Evolutionary conservation across 1,139 yeast genomes (phyloP).

Genomic region (Kluyveromyces marxianus): DNA sequence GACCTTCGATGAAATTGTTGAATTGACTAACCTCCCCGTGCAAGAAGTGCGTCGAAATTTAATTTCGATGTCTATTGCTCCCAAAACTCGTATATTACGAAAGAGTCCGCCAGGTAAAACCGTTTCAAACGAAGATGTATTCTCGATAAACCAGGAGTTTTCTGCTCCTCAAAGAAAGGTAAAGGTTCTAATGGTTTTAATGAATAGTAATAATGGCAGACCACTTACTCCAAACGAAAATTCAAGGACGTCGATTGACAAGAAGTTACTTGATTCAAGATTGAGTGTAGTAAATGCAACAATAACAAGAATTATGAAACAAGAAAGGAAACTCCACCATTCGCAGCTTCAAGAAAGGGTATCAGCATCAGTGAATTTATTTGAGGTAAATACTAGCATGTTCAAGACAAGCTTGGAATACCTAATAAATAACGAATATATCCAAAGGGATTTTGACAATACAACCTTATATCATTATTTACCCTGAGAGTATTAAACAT

Average conservation of each 20-base stretch:
- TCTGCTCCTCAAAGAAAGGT: constrained; percentile 65
- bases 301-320: constrained; percentile 80
- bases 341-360: constrained; percentile 62
- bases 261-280: constrained; percentile 14
- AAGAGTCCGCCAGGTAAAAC: constrained; percentile 74
- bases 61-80: constrained; percentile 80
- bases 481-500: constrained; percentile 35
- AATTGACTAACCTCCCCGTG: constrained; percentile 65
- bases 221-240: constrained; percentile 17
- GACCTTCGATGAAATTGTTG: constrained; percentile 55
- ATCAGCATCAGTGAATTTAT: constrained; percentile 49
- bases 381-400: constrained; percentile 48
- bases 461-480: constrained; percentile 62
- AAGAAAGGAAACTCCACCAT: constrained; percentile 54
- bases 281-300: constrained; percentile 58
- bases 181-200: constrained; percentile 67
- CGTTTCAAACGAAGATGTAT: constrained; percentile 55
- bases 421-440: constrained; percentile 74
- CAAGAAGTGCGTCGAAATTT: constrained; percentile 68
- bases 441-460: constrained; percentile 63
- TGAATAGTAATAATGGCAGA: constrained; percentile 10
- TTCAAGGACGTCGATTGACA: constrained; percentile 25
- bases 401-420: constrained; percentile 78
- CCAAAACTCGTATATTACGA: constrained; percentile 62
- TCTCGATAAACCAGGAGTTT: constrained; percentile 64